These are phyloP conservation scores for Sarcomyxa edulis DNA, from an alignment of 768 basidiomycete species.

Conservation along the genomic window DNA sequence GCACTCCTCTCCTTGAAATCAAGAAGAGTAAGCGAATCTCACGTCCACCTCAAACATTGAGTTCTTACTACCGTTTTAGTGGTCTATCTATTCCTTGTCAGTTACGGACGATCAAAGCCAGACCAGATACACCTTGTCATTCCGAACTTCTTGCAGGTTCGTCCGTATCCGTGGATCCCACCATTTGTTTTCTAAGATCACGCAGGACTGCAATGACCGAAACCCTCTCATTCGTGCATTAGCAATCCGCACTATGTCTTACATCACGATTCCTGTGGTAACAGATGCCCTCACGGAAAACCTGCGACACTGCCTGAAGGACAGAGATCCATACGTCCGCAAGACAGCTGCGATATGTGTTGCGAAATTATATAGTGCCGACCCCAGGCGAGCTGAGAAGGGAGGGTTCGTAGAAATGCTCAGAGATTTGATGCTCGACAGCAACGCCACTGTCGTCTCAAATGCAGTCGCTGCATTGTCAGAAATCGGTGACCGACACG, in stretches of 20 bases:
- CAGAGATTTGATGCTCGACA: conserved; percentile 86
- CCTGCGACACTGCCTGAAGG: conserved; percentile 86
- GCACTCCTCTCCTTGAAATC: conserved; percentile 93
- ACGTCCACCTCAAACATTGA: not conserved
- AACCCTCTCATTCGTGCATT: conserved; percentile 96
- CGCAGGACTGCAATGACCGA: conserved; percentile 89
- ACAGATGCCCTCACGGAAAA: conserved; percentile 85
- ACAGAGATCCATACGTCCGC: conserved; percentile 95
- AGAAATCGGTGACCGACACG: conserved; percentile 95
- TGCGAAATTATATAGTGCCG: conserved; percentile 89
- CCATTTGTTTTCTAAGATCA: conserved; percentile 11
- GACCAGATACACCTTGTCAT: conserved; percentile 93
- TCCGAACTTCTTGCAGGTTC: conserved; percentile 82
- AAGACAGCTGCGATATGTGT: conserved; percentile 99
- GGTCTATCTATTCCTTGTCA: conserved; percentile 97
- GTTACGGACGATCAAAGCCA: conserved; percentile 90
- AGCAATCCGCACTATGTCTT: conserved; percentile 98
- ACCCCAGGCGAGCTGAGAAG: conserved; percentile 81
- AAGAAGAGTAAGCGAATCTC: conserved; percentile 83
- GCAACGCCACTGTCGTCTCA: conserved; percentile 94
- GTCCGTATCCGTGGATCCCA: conserved; percentile 16
- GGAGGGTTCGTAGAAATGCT: conserved; percentile 89
- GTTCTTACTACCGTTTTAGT: conserved; percentile 39
- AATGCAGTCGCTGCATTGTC: conserved; percentile 95
- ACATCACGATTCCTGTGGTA: conserved; percentile 90